Evolutionary conservation across 371 early-diverging fungal genomes (phyloP), one percentile per base, ranked within the genome.

Genomic region (Actinomortierella wolfii): DNA sequence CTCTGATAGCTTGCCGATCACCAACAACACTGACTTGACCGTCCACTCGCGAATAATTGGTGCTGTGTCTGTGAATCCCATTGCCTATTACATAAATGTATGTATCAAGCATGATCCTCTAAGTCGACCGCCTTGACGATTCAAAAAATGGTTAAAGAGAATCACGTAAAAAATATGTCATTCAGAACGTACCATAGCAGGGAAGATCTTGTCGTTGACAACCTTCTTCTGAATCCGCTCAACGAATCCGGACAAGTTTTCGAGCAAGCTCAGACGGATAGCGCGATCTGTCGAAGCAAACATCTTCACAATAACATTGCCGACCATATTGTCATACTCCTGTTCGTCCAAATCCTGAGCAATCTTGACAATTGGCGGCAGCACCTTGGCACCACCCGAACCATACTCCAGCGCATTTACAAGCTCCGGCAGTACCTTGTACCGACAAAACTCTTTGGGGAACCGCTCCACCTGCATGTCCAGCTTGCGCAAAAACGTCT

Each of bases 31-130:
- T 0, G 93, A 86, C 66, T 94, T 94, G 55, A 96, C 87, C 0
- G 97, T 97, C 59, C 86, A 89, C 71, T 97, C 98, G 34, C 97
- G 89, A 39, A 98, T 92, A 20, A 95, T 81, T 4, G 97, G 94
- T 39, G 89, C 88, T 0, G 90, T 87, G 60, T 97, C 98, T 5
- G 84, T 79, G 64, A 97, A 97, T 18, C 98, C 98, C 1, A 89
- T 83, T 8, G 91, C 89, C 92, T 91, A 54, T 1, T 44, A 15
- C 24, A 7, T 26, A 47, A 43, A 50, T 18, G 24, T n/a, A n/a
- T n/a, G n/a, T n/a, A n/a, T n/a, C n/a, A n/a, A 7, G 1, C 11
- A 41, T 34, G 23, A n/a, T 14, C 9, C 17, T n/a, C n/a, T n/a
- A n/a, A n/a, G n/a, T n/a, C n/a, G n/a, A n/a, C n/a, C n/a, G n/a